These are phyloP conservation scores for Trametes cingulata DNA, from an alignment of 768 basidiomycete species.

Conservation along the genomic window DNA sequence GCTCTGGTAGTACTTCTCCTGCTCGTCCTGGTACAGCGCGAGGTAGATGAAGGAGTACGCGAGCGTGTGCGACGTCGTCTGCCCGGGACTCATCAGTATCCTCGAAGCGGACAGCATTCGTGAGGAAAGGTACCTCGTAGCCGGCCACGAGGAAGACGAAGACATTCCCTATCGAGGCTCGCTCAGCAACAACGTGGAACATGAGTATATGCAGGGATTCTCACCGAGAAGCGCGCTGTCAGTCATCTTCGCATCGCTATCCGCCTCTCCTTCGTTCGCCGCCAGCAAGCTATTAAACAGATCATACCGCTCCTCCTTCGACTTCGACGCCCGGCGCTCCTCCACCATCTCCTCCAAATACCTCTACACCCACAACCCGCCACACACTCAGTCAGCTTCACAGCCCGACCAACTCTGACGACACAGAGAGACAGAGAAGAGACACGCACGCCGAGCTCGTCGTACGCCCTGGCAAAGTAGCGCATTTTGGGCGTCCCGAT, in stretches of 20 bases:
- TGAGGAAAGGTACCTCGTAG: constrained; percentile 27
- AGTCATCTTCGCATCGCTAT: constrained; percentile 34
- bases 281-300: constrained; percentile 52
- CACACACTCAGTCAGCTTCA: not conserved
- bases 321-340: constrained; percentile 37
- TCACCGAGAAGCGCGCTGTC: constrained; percentile 45
- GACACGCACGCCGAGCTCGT: constrained; percentile 32
- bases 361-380: constrained; percentile 27
- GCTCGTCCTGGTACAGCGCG: constrained; percentile 42
- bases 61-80: constrained; percentile 40
- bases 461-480: constrained; percentile 24
- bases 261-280: constrained; percentile 43
- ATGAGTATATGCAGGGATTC: too few species aligned
- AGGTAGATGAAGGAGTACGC: constrained; percentile 38
- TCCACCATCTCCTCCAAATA: constrained; percentile 57
- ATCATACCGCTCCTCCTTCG: constrained; percentile 44
- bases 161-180: constrained; percentile 32
- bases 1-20: constrained; percentile 38
- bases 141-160: constrained; percentile 51
- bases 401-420: too few species aligned
- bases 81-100: not conserved
- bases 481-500: constrained; percentile 23
- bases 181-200: not conserved
- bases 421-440: not conserved
- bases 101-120: too few species aligned